phyloP scores from a whole-genome alignment of 2,329 filamentous ascomycete species.

The Penicillium sp. region DNA sequence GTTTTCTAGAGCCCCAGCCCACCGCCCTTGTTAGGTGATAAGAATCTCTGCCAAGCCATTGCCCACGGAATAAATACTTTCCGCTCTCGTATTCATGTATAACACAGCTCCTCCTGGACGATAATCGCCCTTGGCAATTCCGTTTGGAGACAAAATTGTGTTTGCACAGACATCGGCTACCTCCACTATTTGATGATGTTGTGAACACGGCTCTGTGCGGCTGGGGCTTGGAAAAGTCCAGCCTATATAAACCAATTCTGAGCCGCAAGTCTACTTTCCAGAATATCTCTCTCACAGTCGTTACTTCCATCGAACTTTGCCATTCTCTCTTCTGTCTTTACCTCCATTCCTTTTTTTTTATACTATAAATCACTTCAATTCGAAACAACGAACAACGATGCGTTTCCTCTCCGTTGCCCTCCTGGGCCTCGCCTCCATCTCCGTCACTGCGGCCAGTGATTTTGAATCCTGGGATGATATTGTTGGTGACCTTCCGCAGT shows the following conservation, averaged over 20 bases:
- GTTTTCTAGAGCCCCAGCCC: background rate
- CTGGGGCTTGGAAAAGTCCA: background rate
- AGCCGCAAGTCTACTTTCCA: background rate
- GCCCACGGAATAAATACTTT: background rate
- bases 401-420: conserved; percentile 13
- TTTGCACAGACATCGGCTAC: background rate
- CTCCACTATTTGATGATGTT: background rate
- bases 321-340: background rate
- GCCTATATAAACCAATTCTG: background rate
- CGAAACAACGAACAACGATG: conserved; percentile 29
- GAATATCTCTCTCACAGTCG: background rate
- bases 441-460: conserved; percentile 5
- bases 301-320: background rate
- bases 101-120: background rate
- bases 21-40: background rate
- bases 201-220: background rate
- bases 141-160: background rate
- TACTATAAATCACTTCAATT: too few species aligned
- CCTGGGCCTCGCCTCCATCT: conserved; percentile 12
- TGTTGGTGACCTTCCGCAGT: conserved; percentile 14
- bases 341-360: background rate
- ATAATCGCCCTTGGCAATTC: background rate
- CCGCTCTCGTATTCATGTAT: background rate
- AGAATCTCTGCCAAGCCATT: background rate
- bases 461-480: conserved; percentile 11